Conservation (phyloP, 192 early-diverging fungal genomes). For the Coemansia sp. region DNA sequence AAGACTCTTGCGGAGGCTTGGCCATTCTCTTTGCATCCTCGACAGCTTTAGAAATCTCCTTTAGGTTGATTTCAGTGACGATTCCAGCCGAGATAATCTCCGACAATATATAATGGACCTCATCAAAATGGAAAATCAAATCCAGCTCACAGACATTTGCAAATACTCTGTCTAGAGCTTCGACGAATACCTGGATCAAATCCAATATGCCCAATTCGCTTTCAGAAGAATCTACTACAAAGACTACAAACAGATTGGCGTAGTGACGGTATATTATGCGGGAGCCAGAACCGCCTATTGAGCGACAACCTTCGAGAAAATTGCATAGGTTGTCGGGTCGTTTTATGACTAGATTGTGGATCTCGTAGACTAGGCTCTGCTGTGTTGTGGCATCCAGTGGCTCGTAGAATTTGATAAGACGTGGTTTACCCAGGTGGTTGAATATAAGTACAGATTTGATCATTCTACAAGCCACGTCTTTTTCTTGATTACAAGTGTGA, state of each 20-base stretch:
- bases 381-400: conserved; percentile 80
- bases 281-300: conserved; percentile 77
- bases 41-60: conserved; percentile 69
- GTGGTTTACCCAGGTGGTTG: conserved; percentile 95
- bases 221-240: conserved; percentile 94
- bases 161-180: conserved; percentile 88
- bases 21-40: conserved; percentile 59
- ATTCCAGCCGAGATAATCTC: conserved; percentile 91
- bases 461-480: conserved; percentile 34
- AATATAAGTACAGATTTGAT: conserved; percentile 99
- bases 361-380: conserved; percentile 84
- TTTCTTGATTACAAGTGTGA: background rate
- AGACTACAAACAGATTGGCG: conserved; percentile 97
- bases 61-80: conserved; percentile 54
- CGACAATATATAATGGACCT: conserved; percentile 77
- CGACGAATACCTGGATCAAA: conserved; percentile 96
- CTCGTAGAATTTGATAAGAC: conserved; percentile 91
- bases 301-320: conserved; percentile 80
- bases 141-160: conserved; percentile 98
- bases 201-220: conserved; percentile 96
- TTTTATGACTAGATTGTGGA: conserved; percentile 78
- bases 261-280: conserved; percentile 96
- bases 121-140: conserved; percentile 91
- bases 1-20: conserved; percentile 37
- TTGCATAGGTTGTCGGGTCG: conserved; percentile 89